phyloP scores from a whole-genome alignment of 768 basidiomycete species.

The Podaxis rugospora region DNA sequence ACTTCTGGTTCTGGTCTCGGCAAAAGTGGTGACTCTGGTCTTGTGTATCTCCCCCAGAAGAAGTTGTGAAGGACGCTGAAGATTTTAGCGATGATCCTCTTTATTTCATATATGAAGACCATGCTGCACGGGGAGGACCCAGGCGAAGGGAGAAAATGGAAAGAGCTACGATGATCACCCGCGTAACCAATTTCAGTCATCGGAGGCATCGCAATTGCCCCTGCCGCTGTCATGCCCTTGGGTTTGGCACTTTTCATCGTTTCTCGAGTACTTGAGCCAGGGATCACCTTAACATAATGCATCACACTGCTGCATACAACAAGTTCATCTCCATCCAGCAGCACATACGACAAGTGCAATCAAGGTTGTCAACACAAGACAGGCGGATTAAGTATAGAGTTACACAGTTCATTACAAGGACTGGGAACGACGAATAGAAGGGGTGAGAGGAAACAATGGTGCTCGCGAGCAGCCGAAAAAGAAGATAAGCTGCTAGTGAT shows the following conservation, averaged over 20 bases:
- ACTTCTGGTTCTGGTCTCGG: neutral
- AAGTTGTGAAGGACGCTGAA: slow-evolving; percentile 4
- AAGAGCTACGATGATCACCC: slow-evolving; percentile 22
- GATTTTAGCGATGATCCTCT: slow-evolving; percentile 1
- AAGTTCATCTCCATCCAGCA: neutral
- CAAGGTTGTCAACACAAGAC: slow-evolving; percentile 13
- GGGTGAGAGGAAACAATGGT: neutral
- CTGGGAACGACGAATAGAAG: slow-evolving; percentile 13
- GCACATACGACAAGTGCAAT: slow-evolving; percentile 10
- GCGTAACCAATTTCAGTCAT: slow-evolving; percentile 13
- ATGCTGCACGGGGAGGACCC: neutral
- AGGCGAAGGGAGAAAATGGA: neutral
- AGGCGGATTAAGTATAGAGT: slow-evolving; percentile 17
- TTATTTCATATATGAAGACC: slow-evolving; percentile 7
- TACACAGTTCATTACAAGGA: slow-evolving; percentile 13
- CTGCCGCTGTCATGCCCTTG: neutral
- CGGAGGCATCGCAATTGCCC: neutral
- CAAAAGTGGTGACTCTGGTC: neutral
- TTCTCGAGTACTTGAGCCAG: neutral
- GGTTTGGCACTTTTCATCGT: neutral
- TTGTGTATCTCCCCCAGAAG: slow-evolving; percentile 3
- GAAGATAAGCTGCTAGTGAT: slow-evolving; percentile 11
- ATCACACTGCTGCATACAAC: neutral
- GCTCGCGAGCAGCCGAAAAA: slow-evolving; percentile 9
- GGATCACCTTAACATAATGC: neutral